Evolutionary conservation across 148 eudicot species (phyloP).

Genomic region (Limonium bicolor): DNA sequence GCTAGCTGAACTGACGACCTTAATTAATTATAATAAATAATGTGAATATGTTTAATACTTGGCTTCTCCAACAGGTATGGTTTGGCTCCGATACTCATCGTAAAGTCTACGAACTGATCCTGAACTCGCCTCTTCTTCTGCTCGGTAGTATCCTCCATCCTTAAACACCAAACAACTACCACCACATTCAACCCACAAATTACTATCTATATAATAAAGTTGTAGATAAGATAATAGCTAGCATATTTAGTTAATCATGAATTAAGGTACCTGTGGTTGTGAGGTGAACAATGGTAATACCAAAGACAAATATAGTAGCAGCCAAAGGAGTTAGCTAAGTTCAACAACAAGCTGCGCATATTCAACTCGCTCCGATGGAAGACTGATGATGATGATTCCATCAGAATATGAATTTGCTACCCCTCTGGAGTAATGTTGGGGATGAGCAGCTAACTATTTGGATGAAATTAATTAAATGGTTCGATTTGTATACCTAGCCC

Average conservation of each 20-base stretch:
- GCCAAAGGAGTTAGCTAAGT: slow-evolving; percentile 28
- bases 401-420: too few relatives aligned
- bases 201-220: background rate
- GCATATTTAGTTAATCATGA: background rate
- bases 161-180: slow-evolving; percentile 31
- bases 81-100: slow-evolving; percentile 25
- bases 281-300: slow-evolving; percentile 30
- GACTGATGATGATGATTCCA: too few relatives aligned
- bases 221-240: slow-evolving; percentile 12
- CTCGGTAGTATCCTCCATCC: slow-evolving; percentile 34
- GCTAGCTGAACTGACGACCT: background rate
- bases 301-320: slow-evolving; percentile 70
- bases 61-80: slow-evolving; percentile 4
- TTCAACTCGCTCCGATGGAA: too few relatives aligned
- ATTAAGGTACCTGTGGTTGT: slow-evolving; percentile 5
- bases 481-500: too few relatives aligned
- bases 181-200: background rate
- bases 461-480: too few relatives aligned
- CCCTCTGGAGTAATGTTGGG: too few relatives aligned
- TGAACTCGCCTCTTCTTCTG: slow-evolving; percentile 15
- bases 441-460: too few relatives aligned
- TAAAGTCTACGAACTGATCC: slow-evolving; percentile 25
- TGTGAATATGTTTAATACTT: slow-evolving; percentile 8
- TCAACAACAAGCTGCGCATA: too few relatives aligned
- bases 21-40: background rate